These are phyloP conservation scores for Chaetothyriales sp. DNA, from an alignment of 2,329 filamentous ascomycete genomes.

Conservation along the genomic window DNA sequence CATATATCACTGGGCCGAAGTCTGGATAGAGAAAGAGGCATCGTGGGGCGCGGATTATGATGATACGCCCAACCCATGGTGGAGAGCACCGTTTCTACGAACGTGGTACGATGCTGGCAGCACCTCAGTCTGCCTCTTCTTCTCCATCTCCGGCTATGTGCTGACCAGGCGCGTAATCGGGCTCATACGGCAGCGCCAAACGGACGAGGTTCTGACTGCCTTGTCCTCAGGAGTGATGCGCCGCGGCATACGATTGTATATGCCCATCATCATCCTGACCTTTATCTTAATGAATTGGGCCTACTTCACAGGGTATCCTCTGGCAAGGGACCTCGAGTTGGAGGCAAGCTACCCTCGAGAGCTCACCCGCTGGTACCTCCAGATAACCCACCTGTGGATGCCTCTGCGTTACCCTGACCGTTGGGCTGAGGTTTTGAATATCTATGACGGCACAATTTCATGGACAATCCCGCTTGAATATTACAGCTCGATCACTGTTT, in stretches of 20 bases:
- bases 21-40: neutral
- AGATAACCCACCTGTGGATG: slow-evolving; percentile 3
- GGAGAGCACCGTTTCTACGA: slow-evolving; percentile 1
- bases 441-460: slow-evolving; percentile 28
- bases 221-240: slow-evolving; percentile 3
- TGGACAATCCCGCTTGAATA: slow-evolving; percentile 33
- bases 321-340: neutral
- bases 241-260: slow-evolving; percentile 3
- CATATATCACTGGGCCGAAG: slow-evolving; percentile 30
- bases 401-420: slow-evolving; percentile 18
- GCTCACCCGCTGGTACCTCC: neutral
- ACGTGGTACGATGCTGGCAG: neutral
- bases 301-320: neutral
- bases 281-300: neutral
- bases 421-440: slow-evolving; percentile 3
- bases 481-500: slow-evolving; percentile 22
- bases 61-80: neutral
- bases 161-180: slow-evolving; percentile 10
- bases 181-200: neutral
- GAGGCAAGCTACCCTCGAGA: neutral
- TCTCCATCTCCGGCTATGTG: slow-evolving; percentile 33
- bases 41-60: neutral
- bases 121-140: slow-evolving; percentile 25
- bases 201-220: neutral
- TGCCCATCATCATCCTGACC: slow-evolving; percentile 1